Evolutionary conservation across 306 rosid genomes (phyloP), one percentile per base, ranked within the genome.

Genomic region (Acacia confusa): DNA sequence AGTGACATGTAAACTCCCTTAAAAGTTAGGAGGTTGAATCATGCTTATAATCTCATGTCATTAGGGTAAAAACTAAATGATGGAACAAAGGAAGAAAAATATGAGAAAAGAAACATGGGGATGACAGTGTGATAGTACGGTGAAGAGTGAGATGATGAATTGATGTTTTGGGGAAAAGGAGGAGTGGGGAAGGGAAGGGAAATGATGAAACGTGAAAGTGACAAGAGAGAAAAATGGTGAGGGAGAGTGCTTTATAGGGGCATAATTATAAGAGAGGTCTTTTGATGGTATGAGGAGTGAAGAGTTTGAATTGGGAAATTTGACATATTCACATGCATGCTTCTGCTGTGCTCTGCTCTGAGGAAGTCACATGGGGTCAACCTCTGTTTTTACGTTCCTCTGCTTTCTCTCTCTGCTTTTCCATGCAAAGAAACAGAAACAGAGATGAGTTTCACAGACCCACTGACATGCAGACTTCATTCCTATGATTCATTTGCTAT

Each of bases 351-450:
- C 64, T 55, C 9, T 24, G 3, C 64, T 57, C 64, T 57, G 30
- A 22, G 64, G 6, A 50, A 69, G 27, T 74, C 89, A 84, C 85
- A 84, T 86, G 81, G 68, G 84, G 75, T 60, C 66, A 25, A 36
- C 65, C 65, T 15, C 28, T 3, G 0, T 10, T 24, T 3, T 9
- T 22, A 22, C 28, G 64, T 22, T 10, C 1, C 24, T 6, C 27
- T 55, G 25, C 61, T 55, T 7, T 55, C 10, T 52, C 4, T 6
- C 24, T 52, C 19, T 52, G n/a, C n/a, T n/a, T n/a, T n/a, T 48
- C n/a, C 60, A n/a, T 55, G 63, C 63, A 55, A 7, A n/a, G 14
- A n/a, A 55, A 55, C 9, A 55, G 63, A 8, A 53, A 52, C 58
- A 52, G 2, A 52, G 58, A 52, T 19, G n/a, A 25, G 25, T 57